Conservation (phyloP, 192 early-diverging fungal genomes). For the Phlyctochytrium planicorne region DNA sequence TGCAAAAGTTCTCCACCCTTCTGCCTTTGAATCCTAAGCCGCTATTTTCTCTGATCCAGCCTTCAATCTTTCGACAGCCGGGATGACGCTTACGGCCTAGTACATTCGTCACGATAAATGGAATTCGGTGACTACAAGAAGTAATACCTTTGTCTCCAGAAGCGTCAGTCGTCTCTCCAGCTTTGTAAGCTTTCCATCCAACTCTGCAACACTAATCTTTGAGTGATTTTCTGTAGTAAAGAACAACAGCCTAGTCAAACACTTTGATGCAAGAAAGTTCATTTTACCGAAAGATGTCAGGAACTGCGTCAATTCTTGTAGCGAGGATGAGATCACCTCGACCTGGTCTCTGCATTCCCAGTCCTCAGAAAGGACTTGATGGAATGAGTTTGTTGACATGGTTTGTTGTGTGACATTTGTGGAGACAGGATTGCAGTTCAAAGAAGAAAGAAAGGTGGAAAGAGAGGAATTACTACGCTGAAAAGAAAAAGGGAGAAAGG, state of each 20-base stretch:
- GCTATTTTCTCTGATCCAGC: neutral
- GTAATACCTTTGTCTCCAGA: constrained; percentile 1
- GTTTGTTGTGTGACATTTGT: too few relatives aligned
- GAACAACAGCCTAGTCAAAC: neutral
- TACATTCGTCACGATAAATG: neutral
- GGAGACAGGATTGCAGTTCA: too few relatives aligned
- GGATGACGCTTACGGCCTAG: neutral
- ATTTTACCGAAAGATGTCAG: constrained; percentile 2
- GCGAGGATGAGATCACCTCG: too few relatives aligned
- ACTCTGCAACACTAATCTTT: neutral
- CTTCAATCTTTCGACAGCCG: neutral
- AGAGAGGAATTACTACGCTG: too few relatives aligned
- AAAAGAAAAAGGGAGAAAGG: too few relatives aligned
- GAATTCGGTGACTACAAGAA: neutral
- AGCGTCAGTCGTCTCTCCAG: neutral
- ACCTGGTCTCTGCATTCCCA: too few relatives aligned
- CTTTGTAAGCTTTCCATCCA: constrained; percentile 4
- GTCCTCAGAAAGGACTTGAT: too few relatives aligned
- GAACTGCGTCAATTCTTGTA: neutral
- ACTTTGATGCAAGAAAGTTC: neutral
- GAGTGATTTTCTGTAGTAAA: neutral
- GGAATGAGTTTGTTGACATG: too few relatives aligned
- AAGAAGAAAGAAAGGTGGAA: too few relatives aligned
- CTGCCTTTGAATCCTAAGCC: neutral
- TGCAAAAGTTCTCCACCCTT: too few relatives aligned